Evolutionary conservation across 1,284 basidiomycete genomes (phyloP).

Genomic region (Malassezia japonica): DNA sequence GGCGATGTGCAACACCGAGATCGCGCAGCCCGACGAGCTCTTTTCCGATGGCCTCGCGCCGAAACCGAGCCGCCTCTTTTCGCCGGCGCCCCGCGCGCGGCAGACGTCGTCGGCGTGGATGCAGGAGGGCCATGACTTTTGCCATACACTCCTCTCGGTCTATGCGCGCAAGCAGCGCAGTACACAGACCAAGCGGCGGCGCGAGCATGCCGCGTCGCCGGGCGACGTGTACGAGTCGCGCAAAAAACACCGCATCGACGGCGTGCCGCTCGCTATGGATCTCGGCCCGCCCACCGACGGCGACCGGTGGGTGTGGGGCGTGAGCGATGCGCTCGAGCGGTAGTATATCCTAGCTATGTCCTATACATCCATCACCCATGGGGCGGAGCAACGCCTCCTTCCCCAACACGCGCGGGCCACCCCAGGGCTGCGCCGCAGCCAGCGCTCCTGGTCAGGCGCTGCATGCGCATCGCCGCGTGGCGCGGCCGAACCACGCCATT

Average conservation of each 20-base stretch:
- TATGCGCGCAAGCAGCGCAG: conserved; percentile 4
- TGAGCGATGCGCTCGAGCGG: background rate
- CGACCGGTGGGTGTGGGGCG: conserved; percentile 1
- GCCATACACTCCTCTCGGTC: conserved; percentile 20
- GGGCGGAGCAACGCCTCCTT: no score
- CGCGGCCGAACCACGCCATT: conserved; percentile 5
- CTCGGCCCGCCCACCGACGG: background rate
- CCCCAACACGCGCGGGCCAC: no score
- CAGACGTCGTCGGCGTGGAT: conserved; percentile 1
- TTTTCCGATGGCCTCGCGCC: no score
- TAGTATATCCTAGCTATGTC: no score
- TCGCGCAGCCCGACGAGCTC: no score
- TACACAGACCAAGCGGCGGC: background rate
- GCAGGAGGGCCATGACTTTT: conserved; percentile 25
- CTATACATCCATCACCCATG: no score
- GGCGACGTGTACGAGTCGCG: background rate
- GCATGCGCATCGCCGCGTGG: background rate
- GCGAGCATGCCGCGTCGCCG: background rate
- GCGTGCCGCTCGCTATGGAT: background rate
- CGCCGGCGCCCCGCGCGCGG: background rate
- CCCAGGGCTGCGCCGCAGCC: background rate
- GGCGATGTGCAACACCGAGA: background rate
- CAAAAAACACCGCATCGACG: background rate
- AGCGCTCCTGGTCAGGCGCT: background rate
- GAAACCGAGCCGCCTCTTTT: no score